Percentiles rank a stretch among this genome's conserved stretches.
These are phyloP conservation scores for Venturia asperata DNA, from an alignment of 2,329 filamentous ascomycete species.

Conservation along the genomic window DNA sequence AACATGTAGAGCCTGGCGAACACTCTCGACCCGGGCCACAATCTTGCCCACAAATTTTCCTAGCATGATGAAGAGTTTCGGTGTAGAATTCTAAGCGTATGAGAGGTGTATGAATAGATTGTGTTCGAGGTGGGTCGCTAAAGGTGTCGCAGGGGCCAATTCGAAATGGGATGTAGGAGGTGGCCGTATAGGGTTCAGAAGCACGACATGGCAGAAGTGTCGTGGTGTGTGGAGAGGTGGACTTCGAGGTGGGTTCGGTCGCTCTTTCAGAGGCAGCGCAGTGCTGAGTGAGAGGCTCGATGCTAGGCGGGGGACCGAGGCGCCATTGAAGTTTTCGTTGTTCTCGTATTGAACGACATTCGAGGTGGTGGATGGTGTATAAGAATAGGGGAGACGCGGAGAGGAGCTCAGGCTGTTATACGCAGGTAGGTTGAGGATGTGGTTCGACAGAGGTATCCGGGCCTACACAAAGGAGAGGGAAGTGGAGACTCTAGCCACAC, in stretches of 20 bases:
- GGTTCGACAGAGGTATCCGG: neutral
- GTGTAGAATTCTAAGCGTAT: neutral
- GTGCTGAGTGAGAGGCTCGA: neutral
- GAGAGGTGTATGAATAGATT: neutral
- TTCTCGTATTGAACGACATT: conserved; percentile 4
- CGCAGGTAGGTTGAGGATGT: neutral
- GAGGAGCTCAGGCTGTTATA: neutral
- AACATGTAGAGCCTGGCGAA: neutral
- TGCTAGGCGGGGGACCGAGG: neutral
- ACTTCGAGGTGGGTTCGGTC: neutral
- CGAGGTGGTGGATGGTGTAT: neutral
- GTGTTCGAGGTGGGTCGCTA: neutral
- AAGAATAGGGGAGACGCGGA: neutral
- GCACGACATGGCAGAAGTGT: neutral
- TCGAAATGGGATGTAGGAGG: neutral
- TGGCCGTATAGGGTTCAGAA: neutral
- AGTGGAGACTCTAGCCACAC: neutral
- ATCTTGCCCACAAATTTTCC: conserved; percentile 16
- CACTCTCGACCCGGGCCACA: neutral
- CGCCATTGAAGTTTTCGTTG: neutral
- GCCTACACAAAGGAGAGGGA: neutral
- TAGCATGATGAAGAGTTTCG: conserved; percentile 1
- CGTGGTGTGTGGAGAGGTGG: neutral
- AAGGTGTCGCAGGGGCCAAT: neutral
- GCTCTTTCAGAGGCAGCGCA: neutral